phyloP scores from a whole-genome alignment of 441 rosid species.

The Gossypium trilobum region DNA sequence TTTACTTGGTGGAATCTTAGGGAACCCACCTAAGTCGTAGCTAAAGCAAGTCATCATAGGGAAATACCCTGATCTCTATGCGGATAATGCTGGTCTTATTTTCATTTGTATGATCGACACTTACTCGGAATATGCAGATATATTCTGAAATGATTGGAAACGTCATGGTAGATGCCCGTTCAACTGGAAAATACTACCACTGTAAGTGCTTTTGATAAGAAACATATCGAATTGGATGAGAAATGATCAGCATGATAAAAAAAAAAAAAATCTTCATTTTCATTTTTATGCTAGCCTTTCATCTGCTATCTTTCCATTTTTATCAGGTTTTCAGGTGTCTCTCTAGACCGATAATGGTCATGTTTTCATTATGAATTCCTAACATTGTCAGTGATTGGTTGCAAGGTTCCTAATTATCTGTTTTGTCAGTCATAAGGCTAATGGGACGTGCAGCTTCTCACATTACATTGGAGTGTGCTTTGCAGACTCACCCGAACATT shows the following conservation, averaged over 20 bases:
- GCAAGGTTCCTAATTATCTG: constrained; percentile 6
- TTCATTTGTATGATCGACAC: background rate
- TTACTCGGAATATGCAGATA: constrained; percentile 38
- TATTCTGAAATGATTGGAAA: constrained; percentile 98
- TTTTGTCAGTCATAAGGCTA: constrained; percentile 58
- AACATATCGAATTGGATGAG: constrained; percentile 1
- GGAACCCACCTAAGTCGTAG: background rate
- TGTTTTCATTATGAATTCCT: background rate
- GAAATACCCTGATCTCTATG: background rate
- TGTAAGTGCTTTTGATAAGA: constrained; percentile 46
- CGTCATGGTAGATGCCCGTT: constrained; percentile 97
- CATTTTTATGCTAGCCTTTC: constrained; percentile 2
- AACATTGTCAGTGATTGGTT: background rate
- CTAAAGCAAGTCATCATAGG: background rate
- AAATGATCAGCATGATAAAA: constrained; percentile 4
- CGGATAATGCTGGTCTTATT: background rate
- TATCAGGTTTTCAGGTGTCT: background rate
- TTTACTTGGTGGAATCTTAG: background rate
- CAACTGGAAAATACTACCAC: constrained; percentile 95
- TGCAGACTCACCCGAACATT: constrained; percentile 94
- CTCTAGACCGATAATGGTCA: background rate
- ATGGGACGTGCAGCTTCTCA: constrained; percentile 95
- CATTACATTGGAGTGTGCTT: constrained; percentile 89
- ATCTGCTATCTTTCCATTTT: background rate
- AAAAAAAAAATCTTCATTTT: background rate